Percentiles rank a stretch among this genome's conserved stretches.
Conservation (phyloP, 192 early-diverging fungal species). For the Rhizoclosmatium sp. region DNA sequence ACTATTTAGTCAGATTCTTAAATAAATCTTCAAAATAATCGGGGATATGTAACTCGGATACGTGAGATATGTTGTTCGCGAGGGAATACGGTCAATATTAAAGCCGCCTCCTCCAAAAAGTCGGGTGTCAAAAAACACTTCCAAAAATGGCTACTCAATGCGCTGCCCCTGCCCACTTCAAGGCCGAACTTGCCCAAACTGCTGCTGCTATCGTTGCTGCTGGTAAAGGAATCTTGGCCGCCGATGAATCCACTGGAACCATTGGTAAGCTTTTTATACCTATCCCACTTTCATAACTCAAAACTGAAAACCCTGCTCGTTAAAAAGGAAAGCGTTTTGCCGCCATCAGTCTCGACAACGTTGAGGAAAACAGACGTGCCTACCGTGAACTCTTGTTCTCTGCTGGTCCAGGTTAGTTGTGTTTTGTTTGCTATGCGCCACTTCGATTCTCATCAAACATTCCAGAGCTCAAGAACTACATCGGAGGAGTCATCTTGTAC, state of each 20-base stretch:
- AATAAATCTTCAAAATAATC: too few relatives aligned
- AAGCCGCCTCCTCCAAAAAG: too few relatives aligned
- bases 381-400: constrained; percentile 59
- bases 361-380: constrained; percentile 56
- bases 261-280: constrained; percentile 38
- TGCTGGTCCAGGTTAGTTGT: constrained; percentile 34
- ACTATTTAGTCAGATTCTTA: too few relatives aligned
- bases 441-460: constrained; percentile 19
- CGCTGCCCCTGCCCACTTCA: constrained; percentile 45
- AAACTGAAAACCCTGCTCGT: background rate
- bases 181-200: constrained; percentile 43
- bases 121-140: background rate
- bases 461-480: constrained; percentile 45
- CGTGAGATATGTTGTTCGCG: too few relatives aligned
- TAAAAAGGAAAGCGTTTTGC: constrained; percentile 46
- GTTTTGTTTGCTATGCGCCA: constrained; percentile 24
- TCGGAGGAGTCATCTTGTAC: constrained; percentile 54
- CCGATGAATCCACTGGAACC: constrained; percentile 58
- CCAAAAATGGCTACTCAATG: constrained; percentile 17
- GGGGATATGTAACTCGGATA: too few relatives aligned
- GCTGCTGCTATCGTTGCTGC: constrained; percentile 53
- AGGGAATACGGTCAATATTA: too few relatives aligned
- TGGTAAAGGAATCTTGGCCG: constrained; percentile 58
- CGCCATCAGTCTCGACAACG: constrained; percentile 51
- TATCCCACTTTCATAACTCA: background rate